Conservation (phyloP, 805 yeast species). For the Spathaspora gorwiae region DNA sequence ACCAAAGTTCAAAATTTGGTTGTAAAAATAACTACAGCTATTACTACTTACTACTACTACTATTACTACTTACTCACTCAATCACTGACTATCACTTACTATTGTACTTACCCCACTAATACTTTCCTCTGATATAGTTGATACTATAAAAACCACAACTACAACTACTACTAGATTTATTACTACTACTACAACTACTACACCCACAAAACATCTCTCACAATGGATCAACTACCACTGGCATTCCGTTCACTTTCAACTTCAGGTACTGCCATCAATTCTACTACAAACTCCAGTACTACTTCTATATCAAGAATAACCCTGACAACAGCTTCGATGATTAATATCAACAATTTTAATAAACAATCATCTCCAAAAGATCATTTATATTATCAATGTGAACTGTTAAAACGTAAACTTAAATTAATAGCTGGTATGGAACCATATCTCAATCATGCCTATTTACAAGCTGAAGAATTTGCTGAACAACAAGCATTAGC, state of each 20-base stretch:
- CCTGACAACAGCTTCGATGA: slow-evolving; percentile 38
- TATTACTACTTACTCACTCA: neutral
- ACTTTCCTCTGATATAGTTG: too few relatives aligned
- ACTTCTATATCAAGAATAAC: slow-evolving; percentile 34
- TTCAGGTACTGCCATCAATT: slow-evolving; percentile 5
- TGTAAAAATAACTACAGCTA: too few relatives aligned
- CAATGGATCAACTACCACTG: slow-evolving; percentile 14
- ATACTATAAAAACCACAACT: neutral
- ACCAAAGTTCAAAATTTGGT: too few relatives aligned
- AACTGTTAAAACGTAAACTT: slow-evolving; percentile 50
- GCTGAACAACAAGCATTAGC: slow-evolving; percentile 69
- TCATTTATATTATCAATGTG: slow-evolving; percentile 67
- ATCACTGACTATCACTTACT: neutral
- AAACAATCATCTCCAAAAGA: slow-evolving; percentile 57
- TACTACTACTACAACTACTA: neutral
- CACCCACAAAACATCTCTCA: neutral
- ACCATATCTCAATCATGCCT: slow-evolving; percentile 63
- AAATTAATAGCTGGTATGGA: slow-evolving; percentile 61
- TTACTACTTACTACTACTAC: too few relatives aligned
- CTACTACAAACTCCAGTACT: slow-evolving; percentile 16
- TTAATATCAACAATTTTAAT: slow-evolving; percentile 52
- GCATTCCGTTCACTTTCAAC: slow-evolving; percentile 38
- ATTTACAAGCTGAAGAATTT: slow-evolving; percentile 58
- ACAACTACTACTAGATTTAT: neutral
- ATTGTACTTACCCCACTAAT: neutral